Conservation (phyloP, 1,284 basidiomycete species). For the Fomitopsis pinicola region DNA sequence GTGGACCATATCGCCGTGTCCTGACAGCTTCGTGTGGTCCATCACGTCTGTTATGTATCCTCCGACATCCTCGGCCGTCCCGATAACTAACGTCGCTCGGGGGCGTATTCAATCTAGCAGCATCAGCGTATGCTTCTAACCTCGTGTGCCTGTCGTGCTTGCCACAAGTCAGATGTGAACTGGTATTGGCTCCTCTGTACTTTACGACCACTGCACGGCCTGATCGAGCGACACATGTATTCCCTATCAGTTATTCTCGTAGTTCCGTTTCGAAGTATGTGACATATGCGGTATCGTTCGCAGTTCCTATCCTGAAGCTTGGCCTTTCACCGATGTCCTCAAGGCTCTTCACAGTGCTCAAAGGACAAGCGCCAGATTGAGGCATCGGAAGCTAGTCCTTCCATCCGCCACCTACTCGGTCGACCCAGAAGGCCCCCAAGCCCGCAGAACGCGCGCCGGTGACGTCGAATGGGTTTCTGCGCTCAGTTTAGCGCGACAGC, state of each 20-base stretch:
- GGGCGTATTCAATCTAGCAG: not conserved
- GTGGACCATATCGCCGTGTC: not conserved
- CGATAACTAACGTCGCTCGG: not conserved
- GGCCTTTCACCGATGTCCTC: slow-evolving; percentile 13
- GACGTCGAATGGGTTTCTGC: slow-evolving; percentile 32
- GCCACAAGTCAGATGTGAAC: no score
- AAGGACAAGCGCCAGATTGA: slow-evolving; percentile 9
- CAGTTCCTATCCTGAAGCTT: not conserved
- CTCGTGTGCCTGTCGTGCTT: no score
- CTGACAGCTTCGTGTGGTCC: not conserved
- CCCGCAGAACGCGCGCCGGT: slow-evolving; percentile 27
- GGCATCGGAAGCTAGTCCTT: slow-evolving; percentile 17
- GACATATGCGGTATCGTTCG: no score
- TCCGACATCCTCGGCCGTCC: not conserved
- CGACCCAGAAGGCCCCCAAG: slow-evolving; percentile 29
- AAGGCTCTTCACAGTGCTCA: slow-evolving; percentile 17
- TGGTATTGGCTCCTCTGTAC: no score
- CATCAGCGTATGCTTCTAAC: no score
- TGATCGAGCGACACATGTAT: no score
- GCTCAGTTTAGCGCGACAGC: not conserved
- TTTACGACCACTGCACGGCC: no score
- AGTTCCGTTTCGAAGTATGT: no score
- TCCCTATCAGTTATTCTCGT: no score
- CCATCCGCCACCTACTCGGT: slow-evolving; percentile 27
- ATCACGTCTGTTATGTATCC: not conserved